Base-by-base conservation (phyloP, 305 asterid genomes). In the Caryopteris hybrid region DNA sequence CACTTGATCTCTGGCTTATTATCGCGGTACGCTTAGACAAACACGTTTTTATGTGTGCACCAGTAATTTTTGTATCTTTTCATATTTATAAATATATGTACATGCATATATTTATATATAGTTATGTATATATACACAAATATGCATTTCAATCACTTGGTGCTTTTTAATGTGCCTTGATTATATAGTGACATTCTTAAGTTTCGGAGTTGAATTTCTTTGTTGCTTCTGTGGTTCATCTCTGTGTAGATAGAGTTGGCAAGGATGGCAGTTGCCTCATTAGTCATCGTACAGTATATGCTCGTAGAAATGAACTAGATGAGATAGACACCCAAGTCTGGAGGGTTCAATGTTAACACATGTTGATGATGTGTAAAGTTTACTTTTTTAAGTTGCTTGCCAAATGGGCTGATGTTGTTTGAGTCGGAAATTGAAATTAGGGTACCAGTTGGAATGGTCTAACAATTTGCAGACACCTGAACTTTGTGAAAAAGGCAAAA, bases 1-100 rank as follows among this genome's bases (percentile, higher is more conserved):
- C 97, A 21, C 96, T 94, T 36, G 92, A 94, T 78, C 91, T 94
- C 61, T 91, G 99, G 99, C 96, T 94, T 48, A 87, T 91, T 31
- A 94, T 94, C 50, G 97, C 99, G 14, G 99, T 94, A 74, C 9
- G 89, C 21, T 74, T 43, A 53, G 13, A 7, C 25, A 5, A 16
- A 10, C n/a, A 10, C 31, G 4, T 13, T 33, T 54, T 41, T 20
- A 1, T 8, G 5, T 12, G 5, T 33, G 33, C 13, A 31, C 11
- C 9, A 18, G 41, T 47, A 8, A 20, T 58, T 38, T 34, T 31
- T 18, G 27, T 33, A 8, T 9, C 50, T 38, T 22, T 31, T 10
- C 14, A 27, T 2, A 43, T 42, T 12, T 42, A 38, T 41, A 12
- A 2, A 42, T 12, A n/a, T 42, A 10, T 55, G 3, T 27, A 10